phyloP scores from a whole-genome alignment of 345 rosid species.

The Eucalyptus dawsonii region DNA sequence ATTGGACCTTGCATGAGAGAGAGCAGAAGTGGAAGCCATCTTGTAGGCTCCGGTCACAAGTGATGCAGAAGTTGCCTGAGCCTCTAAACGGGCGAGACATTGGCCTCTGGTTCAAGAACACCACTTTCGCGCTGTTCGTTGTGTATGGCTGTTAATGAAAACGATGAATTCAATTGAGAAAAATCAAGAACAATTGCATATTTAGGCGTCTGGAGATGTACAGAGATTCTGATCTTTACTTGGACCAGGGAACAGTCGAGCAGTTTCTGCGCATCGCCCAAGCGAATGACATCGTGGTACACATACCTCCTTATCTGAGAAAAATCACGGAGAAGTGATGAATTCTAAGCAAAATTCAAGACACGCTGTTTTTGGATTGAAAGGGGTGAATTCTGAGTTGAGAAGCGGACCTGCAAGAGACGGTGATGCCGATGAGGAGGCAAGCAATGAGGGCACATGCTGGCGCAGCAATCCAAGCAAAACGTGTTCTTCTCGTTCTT shows the following conservation, averaged over 20 bases:
- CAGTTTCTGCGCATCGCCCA: slow-evolving; percentile 58
- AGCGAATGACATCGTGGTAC: slow-evolving; percentile 62
- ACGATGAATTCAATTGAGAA: neutral
- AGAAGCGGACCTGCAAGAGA: slow-evolving; percentile 51
- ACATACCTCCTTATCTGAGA: slow-evolving; percentile 82
- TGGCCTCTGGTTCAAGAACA: slow-evolving; percentile 77
- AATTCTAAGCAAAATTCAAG: neutral
- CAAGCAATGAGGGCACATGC: slow-evolving; percentile 79
- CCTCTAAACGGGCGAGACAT: slow-evolving; percentile 49
- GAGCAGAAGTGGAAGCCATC: slow-evolving; percentile 67
- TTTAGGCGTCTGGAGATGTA: neutral
- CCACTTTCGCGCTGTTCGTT: slow-evolving; percentile 71
- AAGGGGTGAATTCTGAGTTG: neutral
- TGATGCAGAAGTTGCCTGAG: slow-evolving; percentile 53
- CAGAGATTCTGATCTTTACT: slow-evolving; percentile 12
- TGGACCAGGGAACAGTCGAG: slow-evolving; percentile 77
- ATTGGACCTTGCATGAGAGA: slow-evolving; percentile 75
- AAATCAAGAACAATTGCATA: neutral
- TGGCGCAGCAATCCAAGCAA: slow-evolving; percentile 73
- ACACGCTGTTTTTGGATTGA: neutral
- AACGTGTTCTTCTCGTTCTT: slow-evolving; percentile 78
- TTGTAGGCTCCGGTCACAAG: slow-evolving; percentile 67
- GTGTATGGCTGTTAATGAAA: slow-evolving; percentile 48
- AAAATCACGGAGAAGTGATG: neutral
- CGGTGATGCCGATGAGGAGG: slow-evolving; percentile 65